A percentile compares a stretch with the other conserved stretches of the same genome.
These are phyloP conservation scores for Myxozyma nipponensis DNA, from an alignment of 805 yeast species.

Conservation along the genomic window DNA sequence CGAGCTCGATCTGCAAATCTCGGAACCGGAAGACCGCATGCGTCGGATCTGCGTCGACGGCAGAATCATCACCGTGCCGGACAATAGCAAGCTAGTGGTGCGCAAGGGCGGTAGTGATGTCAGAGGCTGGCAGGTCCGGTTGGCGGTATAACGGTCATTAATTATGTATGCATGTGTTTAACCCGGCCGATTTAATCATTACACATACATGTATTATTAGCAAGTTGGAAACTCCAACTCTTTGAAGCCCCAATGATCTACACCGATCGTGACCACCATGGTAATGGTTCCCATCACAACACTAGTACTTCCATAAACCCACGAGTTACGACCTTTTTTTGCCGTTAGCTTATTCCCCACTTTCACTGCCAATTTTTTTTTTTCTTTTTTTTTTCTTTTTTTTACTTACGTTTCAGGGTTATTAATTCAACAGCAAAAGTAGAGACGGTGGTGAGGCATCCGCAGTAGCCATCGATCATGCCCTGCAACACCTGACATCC, in stretches of 20 bases:
- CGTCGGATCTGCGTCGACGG: conserved; percentile 68
- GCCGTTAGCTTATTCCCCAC: neutral
- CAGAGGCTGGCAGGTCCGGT: conserved; percentile 27
- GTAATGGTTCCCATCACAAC: conserved; percentile 10
- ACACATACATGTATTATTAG: neutral
- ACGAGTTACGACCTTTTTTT: conserved; percentile 8
- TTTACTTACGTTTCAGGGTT: conserved; percentile 10
- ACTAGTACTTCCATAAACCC: conserved; percentile 19
- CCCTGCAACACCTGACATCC: conserved; percentile 28
- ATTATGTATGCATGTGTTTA: neutral
- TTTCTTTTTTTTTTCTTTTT: neutral
- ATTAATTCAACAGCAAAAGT: conserved; percentile 28
- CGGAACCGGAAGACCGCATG: conserved; percentile 38
- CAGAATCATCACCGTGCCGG: conserved; percentile 40
- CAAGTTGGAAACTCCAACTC: neutral
- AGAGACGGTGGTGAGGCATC: conserved; percentile 29
- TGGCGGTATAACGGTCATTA: conserved; percentile 17
- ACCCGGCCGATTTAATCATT: neutral
- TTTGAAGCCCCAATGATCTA: conserved; percentile 1
- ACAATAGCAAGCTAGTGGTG: conserved; percentile 22
- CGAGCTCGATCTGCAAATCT: conserved; percentile 32
- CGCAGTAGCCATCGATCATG: conserved; percentile 30
- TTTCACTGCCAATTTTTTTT: neutral
- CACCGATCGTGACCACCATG: conserved; percentile 21
- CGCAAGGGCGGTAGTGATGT: conserved; percentile 20